Conservation (phyloP, 1,139 yeast genomes). For the Suhomyces wounanorum region DNA sequence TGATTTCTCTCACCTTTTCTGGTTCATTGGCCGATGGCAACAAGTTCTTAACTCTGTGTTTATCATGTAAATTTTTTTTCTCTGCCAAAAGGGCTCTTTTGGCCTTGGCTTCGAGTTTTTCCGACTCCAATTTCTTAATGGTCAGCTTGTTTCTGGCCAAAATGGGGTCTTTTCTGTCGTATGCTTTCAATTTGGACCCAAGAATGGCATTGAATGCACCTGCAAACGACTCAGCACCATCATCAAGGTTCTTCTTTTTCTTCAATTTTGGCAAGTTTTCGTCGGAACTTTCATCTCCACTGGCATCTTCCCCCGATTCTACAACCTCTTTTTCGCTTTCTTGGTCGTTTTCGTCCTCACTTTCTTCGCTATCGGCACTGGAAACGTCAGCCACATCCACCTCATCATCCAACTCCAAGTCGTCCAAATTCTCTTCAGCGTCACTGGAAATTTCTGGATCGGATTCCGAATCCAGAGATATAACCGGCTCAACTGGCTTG, state of each 20-base stretch:
- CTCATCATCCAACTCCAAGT: slow-evolving; percentile 20
- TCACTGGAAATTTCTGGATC: slow-evolving; percentile 9
- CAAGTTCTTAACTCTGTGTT: slow-evolving; percentile 65
- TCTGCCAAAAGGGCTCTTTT: slow-evolving; percentile 69
- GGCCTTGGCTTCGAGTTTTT: slow-evolving; percentile 83
- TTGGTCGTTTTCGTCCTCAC: slow-evolving; percentile 14
- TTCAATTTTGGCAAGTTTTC: slow-evolving; percentile 53
- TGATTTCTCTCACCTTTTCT: slow-evolving; percentile 51
- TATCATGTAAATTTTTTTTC: slow-evolving; percentile 66
- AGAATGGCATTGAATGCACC: slow-evolving; percentile 82
- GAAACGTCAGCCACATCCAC: slow-evolving; percentile 18
- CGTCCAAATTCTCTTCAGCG: slow-evolving; percentile 15
- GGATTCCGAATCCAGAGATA: slow-evolving; percentile 7
- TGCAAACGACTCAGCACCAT: slow-evolving; percentile 76
- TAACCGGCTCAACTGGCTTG: slow-evolving; percentile 12
- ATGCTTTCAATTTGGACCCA: slow-evolving; percentile 83
- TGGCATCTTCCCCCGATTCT: slow-evolving; percentile 18
- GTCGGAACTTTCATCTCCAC: slow-evolving; percentile 24
- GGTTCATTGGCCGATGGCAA: slow-evolving; percentile 62
- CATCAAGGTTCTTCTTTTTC: slow-evolving; percentile 57
- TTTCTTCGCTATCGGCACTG: slow-evolving; percentile 17
- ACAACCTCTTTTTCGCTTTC: slow-evolving; percentile 20
- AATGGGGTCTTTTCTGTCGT: slow-evolving; percentile 86
- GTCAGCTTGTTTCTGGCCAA: slow-evolving; percentile 74
- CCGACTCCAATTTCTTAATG: slow-evolving; percentile 73